Evolutionary conservation across 2,329 filamentous ascomycete species (phyloP).

Genomic region (Xylariaceae sp.): DNA sequence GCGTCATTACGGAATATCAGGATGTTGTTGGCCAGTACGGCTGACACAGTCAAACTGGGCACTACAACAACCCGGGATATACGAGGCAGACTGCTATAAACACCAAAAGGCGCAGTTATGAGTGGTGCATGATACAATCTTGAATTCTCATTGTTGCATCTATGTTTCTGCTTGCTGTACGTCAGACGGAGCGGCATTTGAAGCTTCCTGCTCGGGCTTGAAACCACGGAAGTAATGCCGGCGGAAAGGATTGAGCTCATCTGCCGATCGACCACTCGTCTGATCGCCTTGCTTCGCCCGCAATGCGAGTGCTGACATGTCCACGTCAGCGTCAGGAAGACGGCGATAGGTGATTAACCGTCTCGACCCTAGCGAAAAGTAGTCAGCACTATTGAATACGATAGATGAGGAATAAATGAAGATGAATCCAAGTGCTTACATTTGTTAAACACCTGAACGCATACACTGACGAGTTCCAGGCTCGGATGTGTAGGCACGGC

Average conservation of each 20-base stretch:
- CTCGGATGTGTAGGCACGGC: constrained; percentile 70
- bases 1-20: neutral
- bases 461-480: constrained; percentile 68
- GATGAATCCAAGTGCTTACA: constrained; percentile 48
- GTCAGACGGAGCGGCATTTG: constrained; percentile 8
- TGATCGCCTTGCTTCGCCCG: constrained; percentile 30
- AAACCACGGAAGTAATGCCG: constrained; percentile 55
- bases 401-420: neutral
- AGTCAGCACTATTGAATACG: constrained; percentile 14
- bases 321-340: constrained; percentile 55
- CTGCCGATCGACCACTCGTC: constrained; percentile 45
- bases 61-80: too few relatives aligned
- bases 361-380: constrained; percentile 62
- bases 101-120: too few relatives aligned
- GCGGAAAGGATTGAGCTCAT: constrained; percentile 58
- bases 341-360: constrained; percentile 81
- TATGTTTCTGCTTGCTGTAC: constrained; percentile 6
- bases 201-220: constrained; percentile 32
- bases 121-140: too few relatives aligned
- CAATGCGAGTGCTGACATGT: constrained; percentile 37
- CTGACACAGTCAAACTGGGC: neutral
- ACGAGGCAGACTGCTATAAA: too few relatives aligned
- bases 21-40: neutral
- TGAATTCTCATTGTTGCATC: neutral
- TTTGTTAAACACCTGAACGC: constrained; percentile 83